These are phyloP conservation scores for Amanita phalloides DNA, from an alignment of 768 basidiomycete species.

Conservation along the genomic window DNA sequence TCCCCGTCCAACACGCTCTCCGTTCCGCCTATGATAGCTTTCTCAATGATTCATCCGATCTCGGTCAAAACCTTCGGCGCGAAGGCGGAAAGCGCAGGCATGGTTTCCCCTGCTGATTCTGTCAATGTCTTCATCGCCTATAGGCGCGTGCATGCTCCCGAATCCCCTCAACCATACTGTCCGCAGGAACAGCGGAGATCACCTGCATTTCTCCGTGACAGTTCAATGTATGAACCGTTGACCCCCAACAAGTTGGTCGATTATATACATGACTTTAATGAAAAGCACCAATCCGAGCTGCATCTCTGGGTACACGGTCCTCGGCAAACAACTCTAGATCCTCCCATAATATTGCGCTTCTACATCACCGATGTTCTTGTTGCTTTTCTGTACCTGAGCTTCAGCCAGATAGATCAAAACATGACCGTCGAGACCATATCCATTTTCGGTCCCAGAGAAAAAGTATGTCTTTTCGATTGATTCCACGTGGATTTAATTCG, in stretches of 20 bases:
- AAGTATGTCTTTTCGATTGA: constrained; percentile 24
- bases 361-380: constrained; percentile 54
- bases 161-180: constrained; percentile 50
- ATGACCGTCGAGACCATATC: constrained; percentile 52
- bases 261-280: constrained; percentile 54
- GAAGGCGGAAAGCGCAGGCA: constrained; percentile 50
- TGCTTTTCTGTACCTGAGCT: constrained; percentile 47
- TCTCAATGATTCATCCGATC: constrained; percentile 35
- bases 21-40: constrained; percentile 44
- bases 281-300: constrained; percentile 29
- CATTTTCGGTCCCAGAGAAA: constrained; percentile 68
- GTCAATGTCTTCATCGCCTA: neutral
- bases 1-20: constrained; percentile 49
- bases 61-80: constrained; percentile 33
- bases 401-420: constrained; percentile 18
- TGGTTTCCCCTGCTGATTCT: constrained; percentile 10
- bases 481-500: constrained; percentile 1
- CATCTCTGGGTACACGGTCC: constrained; percentile 41
- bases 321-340: constrained; percentile 11
- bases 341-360: constrained; percentile 42
- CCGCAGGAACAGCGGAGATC: constrained; percentile 27
- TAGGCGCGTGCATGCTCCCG: constrained; percentile 44
- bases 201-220: constrained; percentile 31
- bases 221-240: constrained; percentile 26
- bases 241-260: constrained; percentile 32